phyloP scores from a whole-genome alignment of 2,329 filamentous ascomycete species.

The Kalmusia sp. region DNA sequence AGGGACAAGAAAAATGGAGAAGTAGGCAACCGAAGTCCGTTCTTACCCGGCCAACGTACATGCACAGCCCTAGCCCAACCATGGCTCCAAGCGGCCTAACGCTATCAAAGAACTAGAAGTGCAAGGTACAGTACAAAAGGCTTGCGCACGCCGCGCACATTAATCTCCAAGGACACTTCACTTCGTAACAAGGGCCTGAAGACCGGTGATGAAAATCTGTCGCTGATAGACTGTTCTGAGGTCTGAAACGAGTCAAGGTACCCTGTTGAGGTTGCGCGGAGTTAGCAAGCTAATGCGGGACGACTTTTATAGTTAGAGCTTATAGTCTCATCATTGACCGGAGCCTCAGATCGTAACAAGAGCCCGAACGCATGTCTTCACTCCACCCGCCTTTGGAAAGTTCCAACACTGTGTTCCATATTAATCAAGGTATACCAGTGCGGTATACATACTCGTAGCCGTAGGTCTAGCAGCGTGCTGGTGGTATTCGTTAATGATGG shows the following conservation, averaged over 20 bases:
- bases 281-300: slow-evolving; percentile 16
- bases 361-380: slow-evolving; percentile 4
- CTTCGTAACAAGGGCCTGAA: slow-evolving; percentile 8
- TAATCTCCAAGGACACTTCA: slow-evolving; percentile 3
- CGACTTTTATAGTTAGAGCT: slow-evolving; percentile 13
- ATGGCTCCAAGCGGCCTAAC: not conserved
- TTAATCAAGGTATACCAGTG: not conserved
- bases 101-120: not conserved
- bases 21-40: not conserved
- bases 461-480: not conserved
- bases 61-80: not conserved
- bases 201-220: slow-evolving; percentile 15
- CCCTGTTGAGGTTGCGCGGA: slow-evolving; percentile 13
- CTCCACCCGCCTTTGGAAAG: slow-evolving; percentile 11
- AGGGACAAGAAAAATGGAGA: not conserved
- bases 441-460: not conserved
- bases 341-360: slow-evolving; percentile 14
- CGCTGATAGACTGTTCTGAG: slow-evolving; percentile 12
- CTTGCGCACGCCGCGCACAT: not conserved
- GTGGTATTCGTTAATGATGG: not conserved
- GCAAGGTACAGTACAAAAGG: not conserved
- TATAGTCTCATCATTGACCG: slow-evolving; percentile 7
- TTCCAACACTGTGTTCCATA: not conserved
- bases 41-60: not conserved
- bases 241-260: slow-evolving; percentile 8